Base-by-base conservation (phyloP, 768 basidiomycete genomes). In the Mycena vitilis region DNA sequence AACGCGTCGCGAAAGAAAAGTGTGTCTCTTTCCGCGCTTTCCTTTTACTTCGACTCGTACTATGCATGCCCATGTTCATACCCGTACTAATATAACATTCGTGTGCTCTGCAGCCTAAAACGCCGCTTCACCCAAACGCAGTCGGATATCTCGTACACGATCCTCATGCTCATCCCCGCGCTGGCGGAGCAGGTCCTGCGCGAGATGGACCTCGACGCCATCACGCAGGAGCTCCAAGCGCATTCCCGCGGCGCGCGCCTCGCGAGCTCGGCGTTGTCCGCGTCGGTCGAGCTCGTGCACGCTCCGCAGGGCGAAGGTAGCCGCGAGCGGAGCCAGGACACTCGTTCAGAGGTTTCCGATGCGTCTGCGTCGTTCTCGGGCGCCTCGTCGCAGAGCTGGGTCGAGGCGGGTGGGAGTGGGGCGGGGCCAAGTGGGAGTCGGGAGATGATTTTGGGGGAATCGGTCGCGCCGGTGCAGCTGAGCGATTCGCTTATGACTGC, bases 61-160 rank as follows among this genome's bases (percentile, higher is more conserved):
- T n/a, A n/a, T 30, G 5, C 30, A 30, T 30, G 5, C 30, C 30
- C 30, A 65, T 59, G 5, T 16, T 64, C 48, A 40, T 37, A 23
- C 23, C 55, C 51, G 52, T 22, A 4, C 47, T 34, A 23, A 40
- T 61, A 40, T 61, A 51, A 63, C 36, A 34, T 62, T n/a, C 62
- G 47, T 40, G 2, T 40, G 15, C 4, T 18, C 34, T 60, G 10
- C 62, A 95, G 94, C 71, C 79, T 96, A 34, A 85, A 88, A 59
- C 83, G 88, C 53, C 84, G 95, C 42, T 96, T 95, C 77, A 82
- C 85, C 40, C 89, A 92, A 69, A 94, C 90, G 30, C 90, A 92
- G 71, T 88, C 93, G 66, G 91, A 95, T 74, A 84, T 88, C 25
- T 88, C 91, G 9, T 96, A 89, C 75, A 95, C 92, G 0, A 80